Evolutionary conservation across 129 eudicot species (phyloP).

Genomic region (Pittosporum tobira): DNA sequence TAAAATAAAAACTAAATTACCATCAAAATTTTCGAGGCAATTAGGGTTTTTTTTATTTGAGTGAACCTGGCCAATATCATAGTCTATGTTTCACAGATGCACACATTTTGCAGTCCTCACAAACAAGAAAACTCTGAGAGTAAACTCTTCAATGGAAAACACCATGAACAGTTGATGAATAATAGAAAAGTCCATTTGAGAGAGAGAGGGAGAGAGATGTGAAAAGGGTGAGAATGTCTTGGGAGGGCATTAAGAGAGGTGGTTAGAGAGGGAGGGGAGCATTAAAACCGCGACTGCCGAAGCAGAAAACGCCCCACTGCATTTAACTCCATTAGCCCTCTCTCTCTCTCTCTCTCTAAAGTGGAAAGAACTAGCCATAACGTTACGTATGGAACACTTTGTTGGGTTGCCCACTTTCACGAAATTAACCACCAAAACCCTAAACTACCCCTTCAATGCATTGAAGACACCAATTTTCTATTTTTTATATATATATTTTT

Average conservation of each 20-base stretch:
- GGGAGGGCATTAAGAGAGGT: conserved; percentile 24
- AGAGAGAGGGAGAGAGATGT: conserved; percentile 7
- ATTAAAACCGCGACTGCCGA: conserved; percentile 42
- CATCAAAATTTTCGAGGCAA: no score
- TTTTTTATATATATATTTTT: no score
- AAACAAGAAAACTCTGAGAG: no score
- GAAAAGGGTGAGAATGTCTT: conserved; percentile 31
- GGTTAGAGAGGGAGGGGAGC: conserved; percentile 11
- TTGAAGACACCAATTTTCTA: no score
- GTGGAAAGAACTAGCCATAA: not conserved
- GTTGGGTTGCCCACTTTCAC: not conserved
- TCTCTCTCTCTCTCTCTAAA: not conserved
- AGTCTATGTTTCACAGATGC: conserved; percentile 32
- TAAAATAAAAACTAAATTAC: not conserved
- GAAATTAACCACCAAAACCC: conserved; percentile 5
- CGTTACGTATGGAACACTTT: not conserved
- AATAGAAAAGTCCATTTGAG: not conserved
- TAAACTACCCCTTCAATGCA: not conserved
- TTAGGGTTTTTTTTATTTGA: conserved; percentile 28
- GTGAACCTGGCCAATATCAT: conserved; percentile 77
- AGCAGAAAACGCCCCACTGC: conserved; percentile 36
- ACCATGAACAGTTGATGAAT: not conserved
- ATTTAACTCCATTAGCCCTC: conserved; percentile 25
- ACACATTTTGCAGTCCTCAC: not conserved
- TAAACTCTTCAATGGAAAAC: no score